Conservation (phyloP, 306 rosid species). For the Cucurbita argyrosperma region DNA sequence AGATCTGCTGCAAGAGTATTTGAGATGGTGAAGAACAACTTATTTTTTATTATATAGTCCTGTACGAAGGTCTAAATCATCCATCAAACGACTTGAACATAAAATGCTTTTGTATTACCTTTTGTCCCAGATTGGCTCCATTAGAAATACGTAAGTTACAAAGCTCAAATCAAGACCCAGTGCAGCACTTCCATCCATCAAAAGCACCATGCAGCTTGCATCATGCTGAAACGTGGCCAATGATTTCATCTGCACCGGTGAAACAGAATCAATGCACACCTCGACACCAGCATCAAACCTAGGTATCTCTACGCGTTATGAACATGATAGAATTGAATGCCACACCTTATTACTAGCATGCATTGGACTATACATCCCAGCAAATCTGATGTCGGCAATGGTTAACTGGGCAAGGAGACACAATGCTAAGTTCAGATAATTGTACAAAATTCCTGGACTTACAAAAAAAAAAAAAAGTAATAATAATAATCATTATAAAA, state of each 20-base stretch:
- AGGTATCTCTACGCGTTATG: not conserved
- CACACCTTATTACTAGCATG: constrained; percentile 68
- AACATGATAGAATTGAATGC: not conserved
- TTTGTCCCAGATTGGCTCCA: constrained; percentile 99
- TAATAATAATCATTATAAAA: too few relatives aligned
- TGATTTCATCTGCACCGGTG: constrained; percentile 66
- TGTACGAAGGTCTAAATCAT: not conserved
- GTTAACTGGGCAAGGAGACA: constrained; percentile 47
- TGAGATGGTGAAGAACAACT: not conserved
- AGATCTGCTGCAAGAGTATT: not conserved
- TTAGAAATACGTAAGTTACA: constrained; percentile 70
- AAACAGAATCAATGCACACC: constrained; percentile 15
- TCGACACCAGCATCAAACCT: not conserved
- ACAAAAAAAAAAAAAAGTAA: too few relatives aligned
- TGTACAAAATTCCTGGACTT: not conserved
- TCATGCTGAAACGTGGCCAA: constrained; percentile 69
- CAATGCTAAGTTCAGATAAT: not conserved
- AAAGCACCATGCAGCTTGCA: constrained; percentile 65
- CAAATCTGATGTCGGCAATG: constrained; percentile 58
- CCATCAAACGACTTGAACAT: not conserved
- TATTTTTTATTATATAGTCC: not conserved
- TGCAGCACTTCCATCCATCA: constrained; percentile 99
- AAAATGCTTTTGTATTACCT: constrained; percentile 37
- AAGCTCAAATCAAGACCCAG: constrained; percentile 96
- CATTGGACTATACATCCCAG: constrained; percentile 97